Base-by-base conservation (phyloP, 352 stramenopile genomes). In the Pythium utonaiense region DNA sequence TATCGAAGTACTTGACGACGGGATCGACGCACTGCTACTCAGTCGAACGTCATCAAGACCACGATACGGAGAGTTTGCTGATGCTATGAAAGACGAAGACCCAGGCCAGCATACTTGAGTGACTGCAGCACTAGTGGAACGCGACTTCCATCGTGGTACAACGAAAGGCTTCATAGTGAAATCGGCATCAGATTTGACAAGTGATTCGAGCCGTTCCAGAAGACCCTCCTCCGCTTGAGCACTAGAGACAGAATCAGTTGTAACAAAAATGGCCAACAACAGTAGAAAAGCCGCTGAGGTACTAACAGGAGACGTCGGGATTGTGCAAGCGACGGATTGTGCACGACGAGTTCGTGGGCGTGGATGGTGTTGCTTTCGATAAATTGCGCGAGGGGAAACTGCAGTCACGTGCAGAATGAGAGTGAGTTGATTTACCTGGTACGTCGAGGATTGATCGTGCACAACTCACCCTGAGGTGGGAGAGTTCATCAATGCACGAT, bases 351-450 rank as follows among this genome's bases (percentile, higher is more conserved):
- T 5, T 62, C 58, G 3, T 48, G 42, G 1, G 55, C 40, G 27
- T 28, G 61, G 13, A 31, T 17, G 24, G 44, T 34, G 22, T 70
- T 69, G 24, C 41, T 64, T 17, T 75, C 71, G 6, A 73, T 66
- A 24, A 61, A 61, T 42, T 69, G 57, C 0, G 60, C 63, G 13
- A 77, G 34, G 7, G 64, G 62, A 44, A 60, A 77, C 70, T 77
- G 51, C 47, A 30, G 33, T 47, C n/a, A n/a, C n/a, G n/a, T n/a
- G n/a, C n/a, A n/a, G n/a, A n/a, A n/a, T n/a, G n/a, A n/a, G n/a
- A n/a, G n/a, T n/a, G n/a, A n/a, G n/a, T n/a, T n/a, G 17, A 51
- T 10, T 12, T 33, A 19, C 5, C 41, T 6, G 28, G 28, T 44
- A 5, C 49, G 30, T 19, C 28, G 17, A 36, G 17, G 21, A 58